phyloP scores from a whole-genome alignment of 2,329 filamentous ascomycete genomes.

The Cercospora sp. region DNA sequence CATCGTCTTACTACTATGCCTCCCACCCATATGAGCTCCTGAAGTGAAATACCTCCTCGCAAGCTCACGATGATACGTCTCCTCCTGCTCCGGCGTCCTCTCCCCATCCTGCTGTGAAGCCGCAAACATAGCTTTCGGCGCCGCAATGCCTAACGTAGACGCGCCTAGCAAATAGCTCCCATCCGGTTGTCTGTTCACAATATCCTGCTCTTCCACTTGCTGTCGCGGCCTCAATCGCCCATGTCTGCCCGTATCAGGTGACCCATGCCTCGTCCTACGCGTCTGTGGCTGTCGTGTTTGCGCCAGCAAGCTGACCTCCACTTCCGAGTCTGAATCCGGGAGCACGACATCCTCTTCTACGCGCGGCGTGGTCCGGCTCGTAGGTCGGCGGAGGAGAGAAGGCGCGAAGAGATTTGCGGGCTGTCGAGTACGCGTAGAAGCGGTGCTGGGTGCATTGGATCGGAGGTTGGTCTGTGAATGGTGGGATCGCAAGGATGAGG shows the following conservation, averaged over 20 bases:
- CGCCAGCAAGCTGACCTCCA: slow-evolving; percentile 18
- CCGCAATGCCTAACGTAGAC: slow-evolving; percentile 8
- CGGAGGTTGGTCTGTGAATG: slow-evolving; percentile 30
- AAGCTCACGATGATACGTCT: slow-evolving; percentile 28
- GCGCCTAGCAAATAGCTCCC: slow-evolving; percentile 31
- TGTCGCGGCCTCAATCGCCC: slow-evolving; percentile 17
- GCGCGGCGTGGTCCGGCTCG: slow-evolving; percentile 29
- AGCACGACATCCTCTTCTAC: slow-evolving; percentile 32
- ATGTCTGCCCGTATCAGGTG: slow-evolving; percentile 23
- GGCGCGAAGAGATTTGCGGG: slow-evolving; percentile 33
- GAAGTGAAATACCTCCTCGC: slow-evolving; percentile 34
- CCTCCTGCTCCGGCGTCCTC: slow-evolving; percentile 16
- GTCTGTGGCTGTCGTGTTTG: slow-evolving; percentile 12
- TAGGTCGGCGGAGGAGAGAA: slow-evolving; percentile 28
- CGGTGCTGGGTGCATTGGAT: slow-evolving; percentile 27
- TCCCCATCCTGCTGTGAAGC: slow-evolving; percentile 16
- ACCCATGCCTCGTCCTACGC: slow-evolving; percentile 23
- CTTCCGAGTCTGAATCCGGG: slow-evolving; percentile 31
- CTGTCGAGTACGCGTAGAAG: slow-evolving; percentile 31
- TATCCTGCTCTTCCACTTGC: slow-evolving; percentile 27
- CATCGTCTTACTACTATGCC: slow-evolving; percentile 26
- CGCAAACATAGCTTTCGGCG: slow-evolving; percentile 15
- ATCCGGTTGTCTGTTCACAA: slow-evolving; percentile 34
- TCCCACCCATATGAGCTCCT: slow-evolving; percentile 27
- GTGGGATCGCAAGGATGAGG: slow-evolving; percentile 26